Evolutionary conservation across 2,329 filamentous ascomycete species (phyloP).

Genomic region (Diaporthe aspalathi): DNA sequence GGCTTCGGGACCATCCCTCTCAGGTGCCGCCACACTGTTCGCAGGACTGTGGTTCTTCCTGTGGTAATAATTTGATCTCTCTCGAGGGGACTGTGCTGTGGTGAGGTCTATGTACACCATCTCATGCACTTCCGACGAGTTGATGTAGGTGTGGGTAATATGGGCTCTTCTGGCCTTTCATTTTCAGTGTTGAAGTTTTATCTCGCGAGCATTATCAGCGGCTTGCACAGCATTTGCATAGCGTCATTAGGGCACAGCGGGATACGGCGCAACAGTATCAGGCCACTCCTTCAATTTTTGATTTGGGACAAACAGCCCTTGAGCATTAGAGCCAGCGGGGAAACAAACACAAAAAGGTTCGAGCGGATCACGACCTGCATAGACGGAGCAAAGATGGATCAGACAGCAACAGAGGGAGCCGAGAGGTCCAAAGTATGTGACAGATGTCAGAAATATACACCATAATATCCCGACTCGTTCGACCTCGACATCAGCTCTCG

Average conservation of each 20-base stretch:
- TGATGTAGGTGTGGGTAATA: slow-evolving; percentile 17
- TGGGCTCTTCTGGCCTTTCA: background rate
- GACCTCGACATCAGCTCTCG: too few relatives aligned
- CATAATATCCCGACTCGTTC: background rate
- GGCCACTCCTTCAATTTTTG: slow-evolving; percentile 36
- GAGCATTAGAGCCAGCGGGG: slow-evolving; percentile 15
- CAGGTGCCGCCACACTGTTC: slow-evolving; percentile 1
- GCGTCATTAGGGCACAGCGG: slow-evolving; percentile 37
- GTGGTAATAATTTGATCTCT: background rate
- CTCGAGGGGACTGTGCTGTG: background rate
- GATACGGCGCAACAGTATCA: slow-evolving; percentile 41
- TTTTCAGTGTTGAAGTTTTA: background rate
- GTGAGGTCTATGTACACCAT: background rate
- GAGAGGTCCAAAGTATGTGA: slow-evolving; percentile 8
- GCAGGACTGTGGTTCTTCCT: slow-evolving; percentile 15
- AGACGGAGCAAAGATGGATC: slow-evolving; percentile 15
- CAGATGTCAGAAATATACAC: background rate
- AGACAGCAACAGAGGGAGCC: background rate
- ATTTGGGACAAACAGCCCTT: background rate
- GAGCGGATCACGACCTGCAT: slow-evolving; percentile 4
- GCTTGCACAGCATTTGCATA: slow-evolving; percentile 37
- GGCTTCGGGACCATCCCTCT: background rate
- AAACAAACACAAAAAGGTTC: background rate
- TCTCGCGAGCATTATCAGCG: slow-evolving; percentile 1
- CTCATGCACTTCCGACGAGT: background rate